Conservation (phyloP, 2,329 filamentous ascomycete species). For the Ceratocystis ficicola region DNA sequence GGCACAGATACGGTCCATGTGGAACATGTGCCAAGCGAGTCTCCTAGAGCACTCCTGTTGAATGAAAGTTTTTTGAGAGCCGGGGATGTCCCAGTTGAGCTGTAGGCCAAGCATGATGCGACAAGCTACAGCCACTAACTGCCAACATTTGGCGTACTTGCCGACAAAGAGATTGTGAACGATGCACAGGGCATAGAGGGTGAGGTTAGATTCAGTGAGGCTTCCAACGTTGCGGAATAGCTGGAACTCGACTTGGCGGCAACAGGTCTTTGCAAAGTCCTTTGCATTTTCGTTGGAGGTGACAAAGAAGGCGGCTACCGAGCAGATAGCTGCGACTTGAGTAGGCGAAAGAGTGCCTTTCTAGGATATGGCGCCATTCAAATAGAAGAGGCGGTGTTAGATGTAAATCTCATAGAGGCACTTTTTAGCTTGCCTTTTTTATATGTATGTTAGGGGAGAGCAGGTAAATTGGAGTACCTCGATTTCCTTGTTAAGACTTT, state of each 20-base stretch:
- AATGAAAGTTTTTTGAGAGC: constrained; percentile 28
- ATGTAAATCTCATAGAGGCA: not conserved
- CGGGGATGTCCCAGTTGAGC: constrained; percentile 32
- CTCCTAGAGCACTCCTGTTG: constrained; percentile 31
- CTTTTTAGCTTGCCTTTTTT: not conserved
- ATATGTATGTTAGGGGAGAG: not conserved
- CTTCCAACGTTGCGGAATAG: constrained; percentile 33
- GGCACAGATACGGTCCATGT: constrained; percentile 31
- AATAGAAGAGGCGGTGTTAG: not conserved
- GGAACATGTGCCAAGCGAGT: constrained; percentile 32
- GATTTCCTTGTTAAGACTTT: constrained; percentile 30
- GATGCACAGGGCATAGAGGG: constrained; percentile 30
- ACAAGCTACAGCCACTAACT: constrained; percentile 31
- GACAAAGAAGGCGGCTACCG: constrained; percentile 31
- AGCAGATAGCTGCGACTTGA: constrained; percentile 32
- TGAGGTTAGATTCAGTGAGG: constrained; percentile 29
- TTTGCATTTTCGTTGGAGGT: constrained; percentile 28
- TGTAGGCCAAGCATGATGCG: constrained; percentile 32
- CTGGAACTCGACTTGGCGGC: constrained; percentile 32
- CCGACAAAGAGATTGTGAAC: constrained; percentile 31
- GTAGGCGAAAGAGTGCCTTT: constrained; percentile 30
- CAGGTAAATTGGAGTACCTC: constrained; percentile 25
- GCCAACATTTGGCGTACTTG: constrained; percentile 33
- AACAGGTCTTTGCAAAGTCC: constrained; percentile 32
- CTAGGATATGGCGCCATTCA: constrained; percentile 19